A percentile compares a stretch with the other conserved stretches of the same genome.
Evolutionary conservation across 2,329 filamentous ascomycete genomes (phyloP).

Genomic region (Fusarium compactum): DNA sequence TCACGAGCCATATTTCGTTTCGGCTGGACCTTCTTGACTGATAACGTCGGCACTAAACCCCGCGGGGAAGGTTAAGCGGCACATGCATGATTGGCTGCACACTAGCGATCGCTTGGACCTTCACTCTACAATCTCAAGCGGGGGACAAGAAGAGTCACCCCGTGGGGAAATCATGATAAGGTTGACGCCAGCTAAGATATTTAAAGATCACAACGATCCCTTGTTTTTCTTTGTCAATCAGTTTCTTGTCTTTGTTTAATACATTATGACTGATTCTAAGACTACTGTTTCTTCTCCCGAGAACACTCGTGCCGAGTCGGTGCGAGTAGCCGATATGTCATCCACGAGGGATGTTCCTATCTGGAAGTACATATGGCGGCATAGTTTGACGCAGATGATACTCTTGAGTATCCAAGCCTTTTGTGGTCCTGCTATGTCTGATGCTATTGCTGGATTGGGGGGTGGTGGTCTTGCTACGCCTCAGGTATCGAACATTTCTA

Average conservation of each 20-base stretch:
- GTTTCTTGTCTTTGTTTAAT: too few species aligned
- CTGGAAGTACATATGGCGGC: constrained; percentile 23
- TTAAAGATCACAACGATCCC: neutral
- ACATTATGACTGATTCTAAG: constrained; percentile 4
- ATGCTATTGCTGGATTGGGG: constrained; percentile 17
- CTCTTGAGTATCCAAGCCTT: constrained; percentile 17
- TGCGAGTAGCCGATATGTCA: neutral
- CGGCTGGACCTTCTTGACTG: constrained; percentile 3
- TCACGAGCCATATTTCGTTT: neutral
- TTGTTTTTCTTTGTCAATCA: too few species aligned
- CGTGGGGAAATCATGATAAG: constrained; percentile 6
- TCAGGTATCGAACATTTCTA: constrained; percentile 13
- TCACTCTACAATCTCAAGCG: neutral
- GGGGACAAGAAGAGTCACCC: neutral
- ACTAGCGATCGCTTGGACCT: constrained; percentile 1
- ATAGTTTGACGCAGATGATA: constrained; percentile 25
- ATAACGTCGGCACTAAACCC: neutral
- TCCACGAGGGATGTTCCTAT: neutral
- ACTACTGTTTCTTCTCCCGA: neutral
- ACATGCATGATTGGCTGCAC: neutral
- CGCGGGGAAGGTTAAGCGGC: neutral
- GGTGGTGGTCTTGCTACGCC: constrained; percentile 23
- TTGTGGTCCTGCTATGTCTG: constrained; percentile 19
- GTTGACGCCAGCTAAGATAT: neutral
- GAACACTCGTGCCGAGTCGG: neutral